Evolutionary conservation across 129 eudicot species (phyloP).

Genomic region (Glebionis coronaria): DNA sequence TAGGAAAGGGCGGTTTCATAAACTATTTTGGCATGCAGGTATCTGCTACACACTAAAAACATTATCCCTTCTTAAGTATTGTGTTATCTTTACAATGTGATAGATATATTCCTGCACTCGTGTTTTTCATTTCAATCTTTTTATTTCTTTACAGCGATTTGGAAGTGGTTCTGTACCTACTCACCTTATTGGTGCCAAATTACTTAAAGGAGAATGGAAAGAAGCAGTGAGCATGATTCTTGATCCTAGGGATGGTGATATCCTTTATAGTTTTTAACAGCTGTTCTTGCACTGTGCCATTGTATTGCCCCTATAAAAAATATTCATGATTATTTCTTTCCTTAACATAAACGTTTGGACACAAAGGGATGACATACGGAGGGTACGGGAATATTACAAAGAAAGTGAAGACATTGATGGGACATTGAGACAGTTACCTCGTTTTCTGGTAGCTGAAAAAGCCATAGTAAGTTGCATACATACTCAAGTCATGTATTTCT

Average conservation of each 20-base stretch:
- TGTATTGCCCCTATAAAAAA: not conserved
- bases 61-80: not conserved
- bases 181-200: constrained; percentile 81
- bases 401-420: constrained; percentile 86
- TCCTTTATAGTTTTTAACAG: constrained; percentile 44
- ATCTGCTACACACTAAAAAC: not conserved
- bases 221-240: constrained; percentile 78
- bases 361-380: constrained; percentile 73
- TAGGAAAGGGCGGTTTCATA: constrained; percentile 77
- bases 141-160: constrained; percentile 58
- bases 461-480: constrained; percentile 67
- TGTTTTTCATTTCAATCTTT: constrained; percentile 13
- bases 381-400: constrained; percentile 76
- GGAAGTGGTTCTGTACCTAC: constrained; percentile 93
- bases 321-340: constrained; percentile 14
- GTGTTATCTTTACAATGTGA: too few species aligned
- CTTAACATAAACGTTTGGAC: constrained; percentile 43
- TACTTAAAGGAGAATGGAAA: constrained; percentile 90
- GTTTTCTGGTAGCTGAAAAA: constrained; percentile 81
- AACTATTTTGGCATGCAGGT: constrained; percentile 97
- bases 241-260: constrained; percentile 98
- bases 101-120: not conserved
- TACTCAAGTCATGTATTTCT: constrained; percentile 11
- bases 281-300: not conserved
- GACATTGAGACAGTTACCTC: constrained; percentile 79